Evolutionary conservation across 2,329 filamentous ascomycete genomes (phyloP).

Genomic region (Aspergillus quadrilineatus): DNA sequence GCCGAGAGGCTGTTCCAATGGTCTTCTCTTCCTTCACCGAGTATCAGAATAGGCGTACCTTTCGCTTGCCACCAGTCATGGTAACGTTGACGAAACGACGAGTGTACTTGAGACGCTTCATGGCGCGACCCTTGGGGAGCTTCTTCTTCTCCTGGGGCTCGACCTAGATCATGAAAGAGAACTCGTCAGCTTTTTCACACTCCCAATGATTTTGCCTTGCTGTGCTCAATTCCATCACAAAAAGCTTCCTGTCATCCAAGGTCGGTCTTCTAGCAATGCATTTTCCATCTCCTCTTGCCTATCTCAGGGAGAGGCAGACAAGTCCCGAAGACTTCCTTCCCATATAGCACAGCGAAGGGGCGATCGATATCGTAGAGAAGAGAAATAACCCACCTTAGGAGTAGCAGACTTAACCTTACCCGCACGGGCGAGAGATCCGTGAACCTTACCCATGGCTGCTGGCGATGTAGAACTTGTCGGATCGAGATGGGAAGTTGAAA

Average conservation of each 20-base stretch:
- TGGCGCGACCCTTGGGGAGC: constrained; percentile 92
- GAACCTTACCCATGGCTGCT: constrained; percentile 84
- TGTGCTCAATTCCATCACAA: neutral
- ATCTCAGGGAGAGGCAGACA: too few species aligned
- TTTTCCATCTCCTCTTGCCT: too few species aligned
- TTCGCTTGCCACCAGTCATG: constrained; percentile 96
- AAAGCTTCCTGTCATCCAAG: neutral
- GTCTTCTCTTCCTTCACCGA: too few species aligned
- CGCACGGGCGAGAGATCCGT: constrained; percentile 63
- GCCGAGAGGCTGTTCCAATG: neutral
- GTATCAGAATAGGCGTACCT: constrained; percentile 59
- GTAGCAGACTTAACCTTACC: constrained; percentile 28
- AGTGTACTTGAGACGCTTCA: constrained; percentile 96
- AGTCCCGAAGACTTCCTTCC: too few species aligned
- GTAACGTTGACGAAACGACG: constrained; percentile 98
- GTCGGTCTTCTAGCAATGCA: too few species aligned
- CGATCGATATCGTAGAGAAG: neutral
- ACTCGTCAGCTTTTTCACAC: constrained; percentile 6
- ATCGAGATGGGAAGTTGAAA: constrained; percentile 22
- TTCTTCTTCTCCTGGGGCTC: constrained; percentile 77
- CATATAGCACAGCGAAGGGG: too few species aligned
- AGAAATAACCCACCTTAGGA: constrained; percentile 18
- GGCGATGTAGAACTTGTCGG: constrained; percentile 34
- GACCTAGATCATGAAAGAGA: constrained; percentile 17
- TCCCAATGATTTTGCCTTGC: neutral